These are phyloP conservation scores for Eimeria sp. DNA, from an alignment of 169 alveolate species.

Conservation along the genomic window DNA sequence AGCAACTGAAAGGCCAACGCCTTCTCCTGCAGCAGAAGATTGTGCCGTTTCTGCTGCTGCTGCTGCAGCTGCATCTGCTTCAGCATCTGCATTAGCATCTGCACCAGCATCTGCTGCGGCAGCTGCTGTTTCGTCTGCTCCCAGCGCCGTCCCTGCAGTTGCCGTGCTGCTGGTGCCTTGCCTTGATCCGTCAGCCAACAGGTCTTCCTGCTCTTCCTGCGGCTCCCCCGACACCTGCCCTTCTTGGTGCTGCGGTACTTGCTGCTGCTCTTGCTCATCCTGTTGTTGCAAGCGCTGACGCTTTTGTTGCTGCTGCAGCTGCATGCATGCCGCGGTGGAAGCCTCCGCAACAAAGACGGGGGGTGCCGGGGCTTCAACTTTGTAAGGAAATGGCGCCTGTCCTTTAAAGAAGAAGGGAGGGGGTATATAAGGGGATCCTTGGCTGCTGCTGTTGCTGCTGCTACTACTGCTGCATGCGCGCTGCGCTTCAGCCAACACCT, in stretches of 20 bases:
- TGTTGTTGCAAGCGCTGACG: conserved; percentile 44
- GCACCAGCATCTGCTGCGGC: not conserved
- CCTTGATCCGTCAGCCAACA: not conserved
- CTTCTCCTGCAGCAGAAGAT: not conserved
- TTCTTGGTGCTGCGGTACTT: not conserved
- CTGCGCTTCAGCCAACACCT: conserved; percentile 67
- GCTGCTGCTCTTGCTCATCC: not conserved
- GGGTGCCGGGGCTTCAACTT: conserved; percentile 34
- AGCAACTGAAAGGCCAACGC: conserved; percentile 28
- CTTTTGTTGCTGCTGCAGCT: not conserved
- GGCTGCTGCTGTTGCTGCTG: conserved; percentile 27
- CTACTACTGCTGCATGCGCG: conserved; percentile 71
- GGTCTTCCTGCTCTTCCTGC: conserved; percentile 32
- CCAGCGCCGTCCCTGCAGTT: too few species aligned
- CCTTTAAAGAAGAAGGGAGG: conserved; percentile 56
- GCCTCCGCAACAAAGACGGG: conserved; percentile 29
- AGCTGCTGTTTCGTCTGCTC: not conserved
- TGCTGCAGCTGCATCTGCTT: too few species aligned
- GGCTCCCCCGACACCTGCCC: not conserved
- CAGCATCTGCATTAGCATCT: not conserved
- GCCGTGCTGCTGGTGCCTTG: conserved; percentile 2
- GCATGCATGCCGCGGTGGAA: not conserved
- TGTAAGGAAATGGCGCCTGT: conserved; percentile 52
- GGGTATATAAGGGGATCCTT: conserved; percentile 36
- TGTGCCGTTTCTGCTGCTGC: not conserved